These are phyloP conservation scores for Tinospora cordifolia DNA, from an alignment of 164 flowering plant genomes.

Conservation along the genomic window DNA sequence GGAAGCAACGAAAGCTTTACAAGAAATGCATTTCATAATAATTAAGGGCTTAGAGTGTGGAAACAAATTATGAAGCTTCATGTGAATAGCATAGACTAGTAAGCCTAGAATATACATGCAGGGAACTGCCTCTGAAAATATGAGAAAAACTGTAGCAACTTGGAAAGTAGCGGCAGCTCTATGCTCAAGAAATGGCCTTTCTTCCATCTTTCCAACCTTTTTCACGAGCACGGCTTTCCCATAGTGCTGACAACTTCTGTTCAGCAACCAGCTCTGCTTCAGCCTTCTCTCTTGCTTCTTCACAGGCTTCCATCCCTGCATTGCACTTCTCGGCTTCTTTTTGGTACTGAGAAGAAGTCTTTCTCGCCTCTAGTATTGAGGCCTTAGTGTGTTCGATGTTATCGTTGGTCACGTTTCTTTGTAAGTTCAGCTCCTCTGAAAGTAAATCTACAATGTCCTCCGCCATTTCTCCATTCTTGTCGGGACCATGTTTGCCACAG, in stretches of 20 bases:
- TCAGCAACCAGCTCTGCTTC: constrained; percentile 39
- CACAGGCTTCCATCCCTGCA: constrained; percentile 47
- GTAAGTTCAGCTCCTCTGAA: constrained; percentile 43
- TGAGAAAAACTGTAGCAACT: neutral
- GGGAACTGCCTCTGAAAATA: neutral
- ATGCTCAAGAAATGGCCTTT: constrained; percentile 9
- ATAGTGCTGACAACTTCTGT: constrained; percentile 36
- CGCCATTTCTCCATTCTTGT: constrained; percentile 39
- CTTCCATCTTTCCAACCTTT: constrained; percentile 40
- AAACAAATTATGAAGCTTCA: constrained; percentile 2
- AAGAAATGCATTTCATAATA: neutral
- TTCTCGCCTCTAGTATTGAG: constrained; percentile 26
- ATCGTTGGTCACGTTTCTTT: constrained; percentile 33
- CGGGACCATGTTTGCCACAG: constrained; percentile 46
- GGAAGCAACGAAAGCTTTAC: neutral
- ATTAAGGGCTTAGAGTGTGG: neutral
- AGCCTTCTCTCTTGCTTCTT: constrained; percentile 61
- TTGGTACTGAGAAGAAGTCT: constrained; percentile 40
- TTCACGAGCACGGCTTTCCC: constrained; percentile 56
- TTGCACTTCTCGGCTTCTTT: constrained; percentile 72
- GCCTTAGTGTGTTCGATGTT: constrained; percentile 26
- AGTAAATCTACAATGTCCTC: constrained; percentile 31
- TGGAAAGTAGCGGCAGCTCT: neutral
- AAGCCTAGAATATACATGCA: constrained; percentile 1
- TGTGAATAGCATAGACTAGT: constrained; percentile 6